Base-by-base conservation (phyloP, 768 basidiomycete genomes). In the Russula griseocarnosa region DNA sequence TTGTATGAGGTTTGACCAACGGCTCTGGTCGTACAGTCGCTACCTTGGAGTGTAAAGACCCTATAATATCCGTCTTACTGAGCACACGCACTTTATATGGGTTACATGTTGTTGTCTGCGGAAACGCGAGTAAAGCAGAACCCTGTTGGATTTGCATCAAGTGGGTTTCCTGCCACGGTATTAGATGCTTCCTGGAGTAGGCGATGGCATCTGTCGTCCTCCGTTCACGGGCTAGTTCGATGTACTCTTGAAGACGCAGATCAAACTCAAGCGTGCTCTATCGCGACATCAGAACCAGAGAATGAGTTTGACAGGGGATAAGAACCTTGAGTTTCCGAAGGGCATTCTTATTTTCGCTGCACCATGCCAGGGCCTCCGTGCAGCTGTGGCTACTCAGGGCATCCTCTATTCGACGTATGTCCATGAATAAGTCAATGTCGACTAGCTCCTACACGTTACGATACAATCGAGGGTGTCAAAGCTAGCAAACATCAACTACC, bases 261-360 rank as follows among this genome's bases (percentile, higher is more conserved):
- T 94, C 90, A 74, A 98, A 98, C 78, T 99, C 97, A 50, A 99
- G 85, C 10, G 92, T 88, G 76, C 89, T 94, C 94, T 98, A 74
- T 6, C n/a, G 44, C 14, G 52, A 56, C 60, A 55, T 53, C 36
- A 59, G 59, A 52, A 28, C 47, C 40, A 56, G 38, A 26, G 11
- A 38, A 55, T 24, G 26, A 20, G 46, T 36, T 50, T 69, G 69
- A 63, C 40, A 38, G 16, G 32, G 59, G 38, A 8, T 11, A 66
- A 72, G 58, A 54, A 87, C 95, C 83, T 92, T 95, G 71, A 87
- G 85, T 79, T 98, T 98, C 58, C 92, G 86, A 66, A 99, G 81
- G 14, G 92, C 90, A 34, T 86, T 83, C 73, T 95, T 89, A 76
- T 99, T 98, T 80, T 99, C 97, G 66, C 86, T 94, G 70, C 94